Conservation (phyloP, 768 basidiomycete species). For the Kwoniella dejecticola region DNA sequence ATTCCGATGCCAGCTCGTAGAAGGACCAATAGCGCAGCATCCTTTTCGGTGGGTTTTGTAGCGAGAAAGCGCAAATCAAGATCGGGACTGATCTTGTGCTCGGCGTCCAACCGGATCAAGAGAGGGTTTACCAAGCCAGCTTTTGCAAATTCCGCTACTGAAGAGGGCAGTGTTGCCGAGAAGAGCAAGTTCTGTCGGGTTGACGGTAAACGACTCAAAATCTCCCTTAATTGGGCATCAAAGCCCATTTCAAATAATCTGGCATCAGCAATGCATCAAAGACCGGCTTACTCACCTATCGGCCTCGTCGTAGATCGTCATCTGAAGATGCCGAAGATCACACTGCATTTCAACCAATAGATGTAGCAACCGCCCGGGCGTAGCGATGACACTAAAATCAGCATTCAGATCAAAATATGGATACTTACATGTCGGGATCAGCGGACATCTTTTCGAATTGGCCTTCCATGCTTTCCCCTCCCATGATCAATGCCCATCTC, state of each 20-base stretch:
- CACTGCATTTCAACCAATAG: constrained; percentile 95
- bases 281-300: constrained; percentile 65
- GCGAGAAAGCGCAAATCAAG: constrained; percentile 93
- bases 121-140: constrained; percentile 88
- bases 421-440: constrained; percentile 89
- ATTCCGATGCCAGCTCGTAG: constrained; percentile 75
- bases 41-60: constrained; percentile 89
- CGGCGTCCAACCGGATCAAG: constrained; percentile 92
- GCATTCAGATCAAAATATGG: neutral
- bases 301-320: constrained; percentile 95
- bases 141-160: constrained; percentile 96
- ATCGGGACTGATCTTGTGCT: constrained; percentile 92
- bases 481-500: constrained; percentile 92
- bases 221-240: constrained; percentile 85
- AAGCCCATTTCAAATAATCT: constrained; percentile 96
- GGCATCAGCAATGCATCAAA: constrained; percentile 1
- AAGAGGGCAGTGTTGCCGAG: constrained; percentile 93
- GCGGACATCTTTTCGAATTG: constrained; percentile 93
- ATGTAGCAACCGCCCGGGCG: constrained; percentile 96
- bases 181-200: constrained; percentile 91
- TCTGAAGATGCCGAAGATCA: constrained; percentile 81
- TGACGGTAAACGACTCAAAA: constrained; percentile 80
- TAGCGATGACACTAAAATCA: constrained; percentile 80
- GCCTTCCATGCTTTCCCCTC: constrained; percentile 91
- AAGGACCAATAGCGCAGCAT: constrained; percentile 79